Evolutionary conservation across 2,329 filamentous ascomycete species (phyloP), one percentile per base, ranked within the genome.

Genomic region (Colletotrichum sp.): DNA sequence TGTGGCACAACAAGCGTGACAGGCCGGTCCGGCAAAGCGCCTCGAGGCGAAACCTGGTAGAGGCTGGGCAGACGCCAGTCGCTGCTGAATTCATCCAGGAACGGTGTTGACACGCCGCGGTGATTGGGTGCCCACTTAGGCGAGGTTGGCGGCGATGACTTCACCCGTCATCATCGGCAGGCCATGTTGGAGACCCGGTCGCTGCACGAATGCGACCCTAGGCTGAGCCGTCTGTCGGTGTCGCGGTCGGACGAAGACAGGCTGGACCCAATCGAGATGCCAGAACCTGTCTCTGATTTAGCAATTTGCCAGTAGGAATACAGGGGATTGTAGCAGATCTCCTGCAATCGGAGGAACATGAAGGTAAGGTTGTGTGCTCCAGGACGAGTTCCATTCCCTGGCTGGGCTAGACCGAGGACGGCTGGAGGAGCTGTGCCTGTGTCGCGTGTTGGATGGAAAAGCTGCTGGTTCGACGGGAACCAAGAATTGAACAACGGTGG

Each of bases 111-210:
- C 52, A 13, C 52, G 58, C 28, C 14, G 62, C 34, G 48, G 67
- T 70, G 62, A 76, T 76, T 75, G 73, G 73, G 52, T 72, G 68
- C 62, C 66, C 43, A 65, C 61, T 55, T 61, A 43, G 24, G 12
- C 56, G 55, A 55, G 26, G 24, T 24, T 48, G 69, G 67, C 58
- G n/a, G 73, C 68, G 73, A 76, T 76, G 75, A 76, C 75, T 70
- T 76, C 75, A 76, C 75, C 30, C 36, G 28, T 75, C 75, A 76
- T 76, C 75, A 76, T 76, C 73, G 48, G 52, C 36, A 69, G 69
- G 34, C 56, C 73, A 73, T 34, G n/a, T 63, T 64, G 62, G 32
- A 56, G 7, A 73, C 52, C 62, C 32, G 21, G 69, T 26, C 38
- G 62, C 62, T 34, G 32, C 48, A 48, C 38, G 32, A 58, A 63